Percentiles rank a stretch among this genome's conserved stretches.
These are phyloP conservation scores for Hygrocybe punicea DNA, from an alignment of 768 basidiomycete species.

Conservation along the genomic window DNA sequence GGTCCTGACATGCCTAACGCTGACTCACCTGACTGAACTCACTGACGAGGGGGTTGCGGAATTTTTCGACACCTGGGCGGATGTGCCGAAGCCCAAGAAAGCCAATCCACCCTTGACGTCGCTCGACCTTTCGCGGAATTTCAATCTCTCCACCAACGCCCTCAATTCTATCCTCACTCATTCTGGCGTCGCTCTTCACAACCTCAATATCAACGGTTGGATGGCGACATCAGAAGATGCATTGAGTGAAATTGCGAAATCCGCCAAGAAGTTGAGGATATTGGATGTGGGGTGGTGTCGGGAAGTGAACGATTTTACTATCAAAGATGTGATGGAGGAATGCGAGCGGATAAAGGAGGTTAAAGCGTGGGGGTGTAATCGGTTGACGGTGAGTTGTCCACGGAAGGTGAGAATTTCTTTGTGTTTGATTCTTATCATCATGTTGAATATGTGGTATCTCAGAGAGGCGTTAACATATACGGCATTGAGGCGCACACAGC, in stretches of 20 bases:
- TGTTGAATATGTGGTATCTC: background rate
- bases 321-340: constrained; percentile 62
- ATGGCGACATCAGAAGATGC: constrained; percentile 54
- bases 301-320: constrained; percentile 73
- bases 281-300: constrained; percentile 87
- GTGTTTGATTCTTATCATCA: background rate
- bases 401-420: constrained; percentile 34
- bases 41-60: constrained; percentile 65
- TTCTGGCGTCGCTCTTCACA: constrained; percentile 55
- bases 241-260: constrained; percentile 34
- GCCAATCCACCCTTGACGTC: constrained; percentile 45
- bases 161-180: constrained; percentile 64
- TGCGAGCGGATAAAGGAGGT: constrained; percentile 43
- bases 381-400: constrained; percentile 40
- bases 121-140: constrained; percentile 65
- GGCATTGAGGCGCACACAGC: constrained; percentile 7
- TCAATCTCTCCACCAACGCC: constrained; percentile 48
- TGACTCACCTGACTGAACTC: constrained; percentile 57
- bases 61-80: constrained; percentile 62
- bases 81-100: background rate
- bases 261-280: constrained; percentile 43
- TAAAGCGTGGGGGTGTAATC: constrained; percentile 56
- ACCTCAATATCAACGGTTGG: constrained; percentile 76
- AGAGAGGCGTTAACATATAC: constrained; percentile 7
- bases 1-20: constrained; percentile 48